Conservation (phyloP, 2,329 filamentous ascomycete species). For the Phaeosphaeria sp. region DNA sequence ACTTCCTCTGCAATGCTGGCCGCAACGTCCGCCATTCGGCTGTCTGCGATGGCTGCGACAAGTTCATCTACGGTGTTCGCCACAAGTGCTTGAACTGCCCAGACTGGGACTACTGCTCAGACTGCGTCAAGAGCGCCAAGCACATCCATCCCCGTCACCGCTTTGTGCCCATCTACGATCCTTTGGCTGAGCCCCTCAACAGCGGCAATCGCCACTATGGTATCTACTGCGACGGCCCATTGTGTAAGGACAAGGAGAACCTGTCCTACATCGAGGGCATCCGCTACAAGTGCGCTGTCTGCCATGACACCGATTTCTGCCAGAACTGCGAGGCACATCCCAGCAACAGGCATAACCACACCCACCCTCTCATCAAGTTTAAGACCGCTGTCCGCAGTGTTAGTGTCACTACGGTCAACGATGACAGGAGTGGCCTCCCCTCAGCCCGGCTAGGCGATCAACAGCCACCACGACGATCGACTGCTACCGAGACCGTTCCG, state of each 20-base stretch:
- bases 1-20: conserved; percentile 75
- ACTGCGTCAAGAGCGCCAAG: conserved; percentile 72
- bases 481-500: conserved; percentile 60
- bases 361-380: conserved; percentile 97
- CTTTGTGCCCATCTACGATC: conserved; percentile 86
- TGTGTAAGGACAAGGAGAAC: conserved; percentile 70
- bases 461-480: conserved; percentile 49
- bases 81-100: conserved; percentile 98
- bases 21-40: conserved; percentile 84
- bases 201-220: conserved; percentile 71
- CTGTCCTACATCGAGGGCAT: conserved; percentile 76
- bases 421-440: conserved; percentile 71
- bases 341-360: conserved; percentile 84
- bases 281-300: conserved; percentile 97
- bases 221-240: conserved; percentile 92
- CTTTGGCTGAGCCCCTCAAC: conserved; percentile 60
- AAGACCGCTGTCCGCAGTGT: conserved; percentile 90
- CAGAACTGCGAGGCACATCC: conserved; percentile 91
- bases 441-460: conserved; percentile 78
- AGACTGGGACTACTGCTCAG: conserved; percentile 93
- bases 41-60: conserved; percentile 93
- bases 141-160: conserved; percentile 82
- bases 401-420: conserved; percentile 82
- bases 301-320: conserved; percentile 94
- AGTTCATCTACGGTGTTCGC: conserved; percentile 83